Evolutionary conservation across 805 yeast genomes (phyloP), one percentile per base, ranked within the genome.

Genomic region (Torulaspora maleeae): DNA sequence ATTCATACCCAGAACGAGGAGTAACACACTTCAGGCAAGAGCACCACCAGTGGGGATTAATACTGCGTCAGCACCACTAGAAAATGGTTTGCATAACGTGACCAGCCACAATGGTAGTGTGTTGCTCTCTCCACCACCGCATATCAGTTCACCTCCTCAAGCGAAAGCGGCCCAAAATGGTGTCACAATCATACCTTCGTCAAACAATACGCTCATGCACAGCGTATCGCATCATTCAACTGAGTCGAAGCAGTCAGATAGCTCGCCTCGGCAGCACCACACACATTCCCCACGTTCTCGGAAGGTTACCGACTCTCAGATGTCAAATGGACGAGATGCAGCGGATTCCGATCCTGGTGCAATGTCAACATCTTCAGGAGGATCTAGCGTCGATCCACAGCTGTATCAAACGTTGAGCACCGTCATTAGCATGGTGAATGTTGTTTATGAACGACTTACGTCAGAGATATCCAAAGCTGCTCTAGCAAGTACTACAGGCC

Each of bases 381-480:
- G 67, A 22, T 71, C 73, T 12, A 83, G 78, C 27, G 75, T 80
- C 24, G 95, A 86, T 59, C 79, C 76, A 35, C 82, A 80, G 53
- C 66, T 86, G 41, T 83, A 83, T 55, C 78, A 77, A 27, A 77
- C 86, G 15, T 72, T 86, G 34, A 76, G 73, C 24, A 70, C 73
- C 13, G 88, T 90, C 1, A 76, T 85, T 2, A 61, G 72, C 12
- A 76, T 84, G 43, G 90, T 95, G 1, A 85, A 80, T 54, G 77
- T 77, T n/a, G 95, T 87, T 2, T 82, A 84, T 55, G 75, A 82
- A 24, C 91, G 86, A 55, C 66, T 88, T 43, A 85, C 82, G 25
- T 71, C 75, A 46, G 86, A 86, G 0, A 79, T 84, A 38, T 73
- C 81, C 12, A 78, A 78, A 52, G 78, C 80, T 54, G 87, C 89